Conservation (phyloP, 371 early-diverging fungal species). For the Mortierella sp. region DNA sequence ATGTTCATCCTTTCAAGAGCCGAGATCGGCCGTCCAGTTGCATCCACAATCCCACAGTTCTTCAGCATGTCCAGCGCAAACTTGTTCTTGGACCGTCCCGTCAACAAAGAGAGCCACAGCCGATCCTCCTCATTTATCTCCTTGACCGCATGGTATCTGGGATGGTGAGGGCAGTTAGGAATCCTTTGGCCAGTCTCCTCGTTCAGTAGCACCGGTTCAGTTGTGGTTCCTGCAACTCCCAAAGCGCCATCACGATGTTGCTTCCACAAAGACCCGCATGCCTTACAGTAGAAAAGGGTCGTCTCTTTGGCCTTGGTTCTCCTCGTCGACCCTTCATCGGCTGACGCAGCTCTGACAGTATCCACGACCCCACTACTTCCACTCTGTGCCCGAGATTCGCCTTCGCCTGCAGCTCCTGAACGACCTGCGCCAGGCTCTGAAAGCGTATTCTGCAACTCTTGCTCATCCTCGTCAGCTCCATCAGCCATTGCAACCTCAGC, state of each 20-base stretch:
- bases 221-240: conserved; percentile 28
- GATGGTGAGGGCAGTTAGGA: conserved; percentile 50
- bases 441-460: conserved; percentile 48
- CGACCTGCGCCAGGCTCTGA: conserved; percentile 20
- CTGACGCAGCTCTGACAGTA: conserved; percentile 33
- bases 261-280: conserved; percentile 51
- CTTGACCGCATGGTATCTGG: conserved; percentile 41
- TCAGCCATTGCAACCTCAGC: conserved; percentile 51
- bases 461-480: conserved; percentile 49
- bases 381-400: neutral
- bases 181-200: conserved; percentile 46
- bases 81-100: conserved; percentile 48
- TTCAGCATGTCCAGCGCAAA: conserved; percentile 56
- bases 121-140: conserved; percentile 36
- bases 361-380: conserved; percentile 16
- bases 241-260: conserved; percentile 38
- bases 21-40: conserved; percentile 41
- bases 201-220: conserved; percentile 35
- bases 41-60: conserved; percentile 51
- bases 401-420: neutral
- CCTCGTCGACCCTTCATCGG: conserved; percentile 7
- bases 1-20: conserved; percentile 34
- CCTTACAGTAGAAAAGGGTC: conserved; percentile 43
- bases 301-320: conserved; percentile 33
- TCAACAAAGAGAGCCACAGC: conserved; percentile 28